These are phyloP conservation scores for Colletotrichum musae DNA, from an alignment of 2,329 filamentous ascomycete species.

Conservation along the genomic window DNA sequence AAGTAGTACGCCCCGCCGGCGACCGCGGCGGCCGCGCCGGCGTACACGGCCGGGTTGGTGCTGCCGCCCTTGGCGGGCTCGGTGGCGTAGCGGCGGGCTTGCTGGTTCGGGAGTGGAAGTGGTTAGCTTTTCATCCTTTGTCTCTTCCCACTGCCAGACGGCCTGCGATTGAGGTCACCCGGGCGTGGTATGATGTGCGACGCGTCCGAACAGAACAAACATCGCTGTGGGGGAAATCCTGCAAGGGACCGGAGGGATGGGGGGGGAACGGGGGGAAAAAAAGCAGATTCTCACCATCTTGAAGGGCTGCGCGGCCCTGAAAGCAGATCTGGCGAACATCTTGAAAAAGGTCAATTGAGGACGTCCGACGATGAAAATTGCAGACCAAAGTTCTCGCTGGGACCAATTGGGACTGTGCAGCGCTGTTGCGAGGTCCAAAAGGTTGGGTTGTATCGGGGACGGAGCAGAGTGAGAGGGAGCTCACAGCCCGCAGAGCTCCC, in stretches of 20 bases:
- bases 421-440: not conserved
- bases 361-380: conserved; percentile 14
- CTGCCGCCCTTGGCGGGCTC: conserved; percentile 66
- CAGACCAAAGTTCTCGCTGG: conserved; percentile 33
- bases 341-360: conserved; percentile 46
- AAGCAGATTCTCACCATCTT: conserved; percentile 68
- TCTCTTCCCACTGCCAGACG: not conserved
- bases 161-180: not conserved
- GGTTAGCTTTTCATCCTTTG: not conserved
- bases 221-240: conserved; percentile 9
- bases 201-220: not conserved
- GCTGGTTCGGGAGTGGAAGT: conserved; percentile 46
- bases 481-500: conserved; percentile 5
- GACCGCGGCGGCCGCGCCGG: conserved; percentile 70
- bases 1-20: conserved; percentile 73
- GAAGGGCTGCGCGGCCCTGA: conserved; percentile 76
- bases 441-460: conserved; percentile 31
- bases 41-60: conserved; percentile 73
- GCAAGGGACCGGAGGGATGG: not conserved
- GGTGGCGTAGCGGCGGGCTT: conserved; percentile 78
- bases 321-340: conserved; percentile 78
- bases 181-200: not conserved
- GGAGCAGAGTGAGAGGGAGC: conserved; percentile 14
- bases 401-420: conserved; percentile 8
- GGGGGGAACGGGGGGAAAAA: too few species aligned